Evolutionary conservation across 768 basidiomycete species (phyloP), one percentile per base, ranked within the genome.

Genomic region (Auricularia auricula-judae): DNA sequence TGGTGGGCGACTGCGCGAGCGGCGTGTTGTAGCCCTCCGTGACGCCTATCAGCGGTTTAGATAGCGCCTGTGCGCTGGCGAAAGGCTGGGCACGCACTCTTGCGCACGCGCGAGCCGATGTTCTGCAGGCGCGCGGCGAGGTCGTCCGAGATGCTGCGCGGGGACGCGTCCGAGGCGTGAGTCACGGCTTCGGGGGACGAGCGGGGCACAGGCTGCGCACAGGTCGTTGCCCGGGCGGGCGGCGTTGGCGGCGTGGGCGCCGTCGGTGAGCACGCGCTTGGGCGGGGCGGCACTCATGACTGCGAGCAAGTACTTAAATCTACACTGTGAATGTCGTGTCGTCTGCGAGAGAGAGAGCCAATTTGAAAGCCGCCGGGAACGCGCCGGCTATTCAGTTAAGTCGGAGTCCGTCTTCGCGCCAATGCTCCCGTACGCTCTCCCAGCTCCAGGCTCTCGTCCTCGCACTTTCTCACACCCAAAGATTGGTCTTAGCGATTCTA

Each of bases 91-190:
- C 60, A 73, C 81, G 70, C 72, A 88, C 87, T 79, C 74, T 86
- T 85, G 71, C 87, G 74, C 59, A 80, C 80, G 66, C 86, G 84
- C 68, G 83, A 75, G 62, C 82, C 83, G 35, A 85, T 74, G 68
- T 78, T 83, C 65, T 82, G 81, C 63, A 89, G 79, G 64, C 76
- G 78, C n/a, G 79, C 77, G 53, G 78, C 73, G 33, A 86, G 73
- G 61, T 87, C 86, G 62, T 77, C 73, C 36, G 80, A 74, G 18
- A 77, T 73, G 12, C 82, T 84, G 65, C 63, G 61, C 34, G 42
- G 65, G 35, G n/a, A 29, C 29, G 29, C 29, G 29, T 29, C 29
- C 54, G 54, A 7, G 12, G 43, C 47, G 65, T 69, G 68, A 66
- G 65, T 60, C 61, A 67, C 36, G 47, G 47, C 36, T 34, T 39